phyloP scores from a whole-genome alignment of 1,284 basidiomycete genomes.

The Pulchroboletus neoregius region DNA sequence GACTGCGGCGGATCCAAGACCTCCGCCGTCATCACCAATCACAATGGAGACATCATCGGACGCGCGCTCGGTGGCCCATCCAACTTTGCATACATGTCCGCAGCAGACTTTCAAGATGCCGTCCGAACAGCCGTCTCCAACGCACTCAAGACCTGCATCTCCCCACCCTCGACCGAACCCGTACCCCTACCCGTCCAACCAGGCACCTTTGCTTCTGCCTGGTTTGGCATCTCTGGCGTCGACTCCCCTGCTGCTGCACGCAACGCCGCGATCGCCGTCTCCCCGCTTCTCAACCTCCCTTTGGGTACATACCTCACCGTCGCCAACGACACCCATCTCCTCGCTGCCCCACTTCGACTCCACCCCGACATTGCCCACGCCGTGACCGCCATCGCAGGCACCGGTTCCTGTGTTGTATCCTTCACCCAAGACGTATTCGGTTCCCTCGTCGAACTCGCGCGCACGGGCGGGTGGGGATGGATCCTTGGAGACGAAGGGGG shows the following conservation, averaged over 20 bases:
- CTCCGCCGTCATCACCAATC: slow-evolving; percentile 59
- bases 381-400: slow-evolving; percentile 66
- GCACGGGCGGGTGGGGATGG: slow-evolving; percentile 74
- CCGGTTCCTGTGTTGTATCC: slow-evolving; percentile 65
- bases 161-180: slow-evolving; percentile 33
- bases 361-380: slow-evolving; percentile 56
- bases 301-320: slow-evolving; percentile 52
- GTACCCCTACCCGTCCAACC: slow-evolving; percentile 40
- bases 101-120: slow-evolving; percentile 45
- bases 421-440: slow-evolving; percentile 44
- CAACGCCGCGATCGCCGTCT: slow-evolving; percentile 48
- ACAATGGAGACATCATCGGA: slow-evolving; percentile 53
- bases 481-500: slow-evolving; percentile 73
- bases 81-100: slow-evolving; percentile 61
- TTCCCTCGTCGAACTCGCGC: slow-evolving; percentile 54
- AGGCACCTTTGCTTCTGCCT: slow-evolving; percentile 55
- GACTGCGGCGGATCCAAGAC: slow-evolving; percentile 85
- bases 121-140: slow-evolving; percentile 47
- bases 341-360: slow-evolving; percentile 64
- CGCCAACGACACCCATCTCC: slow-evolving; percentile 71
- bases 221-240: slow-evolving; percentile 75
- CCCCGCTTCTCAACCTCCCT: slow-evolving; percentile 53
- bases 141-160: slow-evolving; percentile 48
- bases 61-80: slow-evolving; percentile 64
- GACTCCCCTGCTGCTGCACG: slow-evolving; percentile 62